Conservation (phyloP, 352 stramenopile species). For the Phytopythium ostracodes region DNA sequence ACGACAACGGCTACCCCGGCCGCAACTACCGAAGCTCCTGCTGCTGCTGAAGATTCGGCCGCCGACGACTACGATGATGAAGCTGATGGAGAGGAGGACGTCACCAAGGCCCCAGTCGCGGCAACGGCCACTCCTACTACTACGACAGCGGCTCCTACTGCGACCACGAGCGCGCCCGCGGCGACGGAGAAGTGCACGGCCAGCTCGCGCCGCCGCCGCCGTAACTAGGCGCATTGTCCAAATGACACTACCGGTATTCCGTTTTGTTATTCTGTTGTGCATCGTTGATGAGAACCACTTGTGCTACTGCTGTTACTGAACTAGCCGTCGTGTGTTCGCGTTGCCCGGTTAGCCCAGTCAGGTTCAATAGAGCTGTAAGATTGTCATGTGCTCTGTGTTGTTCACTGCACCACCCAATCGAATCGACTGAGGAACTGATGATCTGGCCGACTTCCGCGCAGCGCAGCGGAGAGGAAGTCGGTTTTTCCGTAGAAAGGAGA, state of each 20-base stretch:
- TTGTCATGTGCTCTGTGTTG: background rate
- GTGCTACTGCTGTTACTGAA: background rate
- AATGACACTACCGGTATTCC: no score
- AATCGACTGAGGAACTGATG: no score
- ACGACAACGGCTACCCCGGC: slow-evolving; percentile 7
- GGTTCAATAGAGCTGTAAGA: background rate
- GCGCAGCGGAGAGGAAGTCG: no score
- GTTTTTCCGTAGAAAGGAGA: no score
- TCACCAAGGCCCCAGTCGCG: background rate
- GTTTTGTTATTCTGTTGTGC: background rate
- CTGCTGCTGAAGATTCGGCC: background rate
- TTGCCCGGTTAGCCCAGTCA: background rate
- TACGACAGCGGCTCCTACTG: background rate
- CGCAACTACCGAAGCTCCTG: slow-evolving; percentile 8
- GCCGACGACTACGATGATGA: slow-evolving; percentile 6
- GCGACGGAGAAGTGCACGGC: slow-evolving; percentile 11
- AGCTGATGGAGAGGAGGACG: background rate
- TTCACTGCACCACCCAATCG: no score
- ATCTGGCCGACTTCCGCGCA: no score
- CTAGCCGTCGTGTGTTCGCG: no score
- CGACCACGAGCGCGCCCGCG: slow-evolving; percentile 2
- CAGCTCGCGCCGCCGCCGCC: slow-evolving; percentile 16
- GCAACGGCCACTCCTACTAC: slow-evolving; percentile 2
- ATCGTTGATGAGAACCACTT: background rate
- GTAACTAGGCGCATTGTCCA: slow-evolving; percentile 12